Evolutionary conservation across 176 grass and related monocot genomes (phyloP), one percentile per base, ranked within the genome.

Genomic region (Hsuehochloa calcarea): DNA sequence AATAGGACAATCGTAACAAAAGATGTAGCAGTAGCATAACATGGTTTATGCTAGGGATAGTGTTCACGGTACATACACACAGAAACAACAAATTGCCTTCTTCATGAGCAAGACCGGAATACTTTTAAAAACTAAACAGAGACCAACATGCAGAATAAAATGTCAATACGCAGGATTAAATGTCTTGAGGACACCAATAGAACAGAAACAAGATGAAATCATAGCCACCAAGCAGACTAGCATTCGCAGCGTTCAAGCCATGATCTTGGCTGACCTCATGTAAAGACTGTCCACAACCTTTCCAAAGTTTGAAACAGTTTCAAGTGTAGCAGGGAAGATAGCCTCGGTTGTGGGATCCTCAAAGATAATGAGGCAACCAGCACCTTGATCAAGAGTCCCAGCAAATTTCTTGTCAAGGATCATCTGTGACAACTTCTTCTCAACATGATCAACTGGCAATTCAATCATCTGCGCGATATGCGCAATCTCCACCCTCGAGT

Each of bases 401-500:
- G 93, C 90, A 84, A 95, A 92, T 68, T 95, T 92, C 90, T 92
- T 95, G 81, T 95, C 93, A 43, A 92, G 82, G 65, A 95, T 95
- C 88, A 90, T 95, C 82, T 95, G 93, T 41, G 90, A 92, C 17
- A 95, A 63, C 56, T 95, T 95, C 62, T 92, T 92, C 85, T 92
- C 90, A 27, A 95, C 93, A 80, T 95, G 88, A 63, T 86, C 88
- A 39, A 88, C 70, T 3, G 87, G 81, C 85, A 95, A 81, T 49
- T 95, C 93, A 60, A 92, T 92, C 90, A 90, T 86, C 69, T 85
- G 81, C 1, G 92, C 92, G 6, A 94, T 82, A 82, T 92, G 87
- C 6, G 73, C 77, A 65, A 94, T 92, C 74, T 94, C 90, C 77
- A 86, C 90, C 67, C 85, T 90, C 1, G 84, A 92, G 75, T 92